Conservation (phyloP, 306 rosid species). For the Comarum palustre region DNA sequence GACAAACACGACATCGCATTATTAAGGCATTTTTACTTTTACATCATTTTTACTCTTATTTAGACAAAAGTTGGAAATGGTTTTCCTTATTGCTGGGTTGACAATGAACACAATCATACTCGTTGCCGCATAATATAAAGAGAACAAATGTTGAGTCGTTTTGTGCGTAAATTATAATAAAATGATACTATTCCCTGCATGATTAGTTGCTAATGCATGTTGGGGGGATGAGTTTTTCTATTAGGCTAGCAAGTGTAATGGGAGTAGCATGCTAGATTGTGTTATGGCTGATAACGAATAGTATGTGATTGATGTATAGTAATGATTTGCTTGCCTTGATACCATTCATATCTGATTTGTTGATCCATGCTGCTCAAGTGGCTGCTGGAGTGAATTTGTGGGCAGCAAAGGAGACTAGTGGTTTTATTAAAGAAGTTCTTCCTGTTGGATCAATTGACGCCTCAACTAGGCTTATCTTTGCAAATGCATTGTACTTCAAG, state of each 20-base stretch:
- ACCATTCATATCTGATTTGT: background rate
- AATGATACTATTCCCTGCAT: background rate
- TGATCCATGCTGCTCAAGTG: constrained; percentile 59
- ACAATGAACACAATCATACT: background rate
- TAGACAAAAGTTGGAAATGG: too few relatives aligned
- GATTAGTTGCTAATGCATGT: background rate
- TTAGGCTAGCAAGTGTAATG: background rate
- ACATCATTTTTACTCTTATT: too few relatives aligned
- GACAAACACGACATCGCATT: background rate
- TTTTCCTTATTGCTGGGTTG: background rate
- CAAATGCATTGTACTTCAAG: constrained; percentile 78
- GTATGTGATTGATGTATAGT: background rate
- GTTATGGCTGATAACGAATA: background rate
- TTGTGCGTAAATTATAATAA: background rate
- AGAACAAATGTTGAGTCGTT: background rate
- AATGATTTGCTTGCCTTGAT: background rate
- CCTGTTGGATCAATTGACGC: constrained; percentile 50
- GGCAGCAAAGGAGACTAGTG: constrained; percentile 69
- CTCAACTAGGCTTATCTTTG: constrained; percentile 53
- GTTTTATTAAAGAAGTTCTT: constrained; percentile 64
- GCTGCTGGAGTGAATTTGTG: constrained; percentile 58
- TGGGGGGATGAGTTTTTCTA: background rate
- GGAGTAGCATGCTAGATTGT: background rate
- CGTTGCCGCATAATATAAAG: background rate
- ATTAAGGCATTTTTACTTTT: background rate